These are phyloP conservation scores for Discostella stelligeroides DNA, from an alignment of 108 stramenopile genomes.

Conservation along the genomic window DNA sequence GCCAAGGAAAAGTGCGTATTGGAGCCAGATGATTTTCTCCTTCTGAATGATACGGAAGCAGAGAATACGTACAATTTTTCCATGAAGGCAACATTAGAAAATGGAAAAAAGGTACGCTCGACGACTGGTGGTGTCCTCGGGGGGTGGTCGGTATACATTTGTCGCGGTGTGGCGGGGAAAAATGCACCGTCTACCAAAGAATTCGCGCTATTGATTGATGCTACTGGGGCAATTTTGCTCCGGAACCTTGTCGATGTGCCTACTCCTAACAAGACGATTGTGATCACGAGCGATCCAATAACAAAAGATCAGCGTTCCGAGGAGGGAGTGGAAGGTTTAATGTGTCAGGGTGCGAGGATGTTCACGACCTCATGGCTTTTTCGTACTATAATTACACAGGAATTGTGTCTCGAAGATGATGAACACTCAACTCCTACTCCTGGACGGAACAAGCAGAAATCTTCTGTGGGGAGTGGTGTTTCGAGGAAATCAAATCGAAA, in stretches of 20 bases:
- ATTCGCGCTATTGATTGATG: conserved; percentile 53
- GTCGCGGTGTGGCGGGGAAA: conserved; percentile 62
- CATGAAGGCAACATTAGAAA: conserved; percentile 52
- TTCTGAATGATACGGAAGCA: conserved; percentile 51
- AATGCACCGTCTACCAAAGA: conserved; percentile 56
- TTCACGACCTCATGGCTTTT: conserved; percentile 41
- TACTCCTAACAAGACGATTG: conserved; percentile 37
- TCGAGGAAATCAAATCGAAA: conserved; percentile 3
- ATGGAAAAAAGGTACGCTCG: conserved; percentile 41
- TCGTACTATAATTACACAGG: conserved; percentile 41
- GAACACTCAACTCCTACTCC: not conserved
- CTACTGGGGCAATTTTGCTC: conserved; percentile 57
- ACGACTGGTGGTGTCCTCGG: conserved; percentile 45
- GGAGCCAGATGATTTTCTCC: conserved; percentile 34
- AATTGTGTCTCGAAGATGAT: not conserved
- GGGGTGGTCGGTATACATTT: conserved; percentile 49
- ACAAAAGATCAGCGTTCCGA: conserved; percentile 34
- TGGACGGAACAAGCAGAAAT: not conserved
- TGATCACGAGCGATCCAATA: conserved; percentile 43
- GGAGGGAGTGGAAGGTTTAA: conserved; percentile 20
- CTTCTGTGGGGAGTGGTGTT: not conserved
- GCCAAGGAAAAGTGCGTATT: conserved; percentile 35
- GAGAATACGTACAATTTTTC: conserved; percentile 59
- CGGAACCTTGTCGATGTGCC: conserved; percentile 16
- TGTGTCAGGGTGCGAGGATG: conserved; percentile 24